A percentile compares a stretch with the other conserved stretches of the same genome.
phyloP scores from a whole-genome alignment of 169 alveolate species.

The Plasmodium vinckei region DNA sequence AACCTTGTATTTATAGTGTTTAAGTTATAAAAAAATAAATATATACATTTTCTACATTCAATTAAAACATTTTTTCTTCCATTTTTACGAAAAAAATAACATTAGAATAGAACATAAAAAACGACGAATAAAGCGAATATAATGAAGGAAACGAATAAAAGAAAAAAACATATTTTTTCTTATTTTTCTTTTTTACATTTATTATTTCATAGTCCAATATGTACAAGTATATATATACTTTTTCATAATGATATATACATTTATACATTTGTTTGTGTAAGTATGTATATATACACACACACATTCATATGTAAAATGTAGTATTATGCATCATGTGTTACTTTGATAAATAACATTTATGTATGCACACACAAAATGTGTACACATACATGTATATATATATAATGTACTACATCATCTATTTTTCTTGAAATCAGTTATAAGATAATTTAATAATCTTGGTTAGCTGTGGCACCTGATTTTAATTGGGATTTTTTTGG shows the following conservation, averaged over 20 bases:
- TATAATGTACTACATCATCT: conserved; percentile 1
- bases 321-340: not conserved
- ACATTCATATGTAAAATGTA: conserved; percentile 1
- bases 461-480: conserved; percentile 55
- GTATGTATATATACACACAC: conserved; percentile 1
- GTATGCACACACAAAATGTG: not conserved
- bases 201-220: not conserved
- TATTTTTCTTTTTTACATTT: conserved; percentile 6
- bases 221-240: not conserved
- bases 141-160: conserved; percentile 14
- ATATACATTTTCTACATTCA: not conserved
- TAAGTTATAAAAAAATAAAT: conserved; percentile 33
- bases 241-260: not conserved
- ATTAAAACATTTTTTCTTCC: conserved; percentile 11
- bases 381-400: conserved; percentile 13
- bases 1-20: conserved; percentile 66
- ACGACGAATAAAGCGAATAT: not conserved
- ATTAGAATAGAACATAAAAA: conserved; percentile 10
- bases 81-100: conserved; percentile 17
- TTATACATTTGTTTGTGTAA: not conserved
- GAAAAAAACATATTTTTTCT: conserved; percentile 7
- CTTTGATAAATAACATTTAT: not conserved
- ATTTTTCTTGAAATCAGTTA: not conserved
- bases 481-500: conserved; percentile 90
- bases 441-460: conserved; percentile 24